Evolutionary conservation across 768 basidiomycete genomes (phyloP), one percentile per base, ranked within the genome.

Genomic region (Trametes cubensis): DNA sequence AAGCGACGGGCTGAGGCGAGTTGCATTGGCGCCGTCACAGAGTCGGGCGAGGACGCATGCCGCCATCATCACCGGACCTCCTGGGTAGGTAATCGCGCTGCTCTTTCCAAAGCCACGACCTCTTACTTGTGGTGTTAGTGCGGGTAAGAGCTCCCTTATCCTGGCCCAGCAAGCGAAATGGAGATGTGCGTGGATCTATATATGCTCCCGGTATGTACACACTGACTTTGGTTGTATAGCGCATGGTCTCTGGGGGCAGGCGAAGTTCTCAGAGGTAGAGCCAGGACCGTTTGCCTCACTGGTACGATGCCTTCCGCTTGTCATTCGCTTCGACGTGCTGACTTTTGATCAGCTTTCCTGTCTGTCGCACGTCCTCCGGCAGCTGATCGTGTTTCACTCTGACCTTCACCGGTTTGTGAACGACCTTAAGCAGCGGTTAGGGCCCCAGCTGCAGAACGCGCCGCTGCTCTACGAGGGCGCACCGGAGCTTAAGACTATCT

Each of bases 91-190:
- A 26, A 52, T 46, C 42, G 15, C n/a, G 8, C 17, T 8, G 54
- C n/a, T 58, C 13, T 40, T 25, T 7, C 6, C 10, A 34, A 1
- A 6, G 17, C 34, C 34, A 25, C 39, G 34, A 28, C 42, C 40
- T 26, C 39, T 26, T 25, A 46, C 23, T 21, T 13, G 55, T 51
- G 39, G 50, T 30, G 58, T n/a, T 62, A 82, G 88, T 13, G 83
- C 86, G n/a, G 88, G 87, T n/a, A 90, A 90, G 72, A 89, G 86
- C 64, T 87, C 87, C 0, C 80, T 90, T 58, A 79, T 90, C 57
- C 75, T 89, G 25, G 84, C 80, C 6, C 83, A 89, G 64, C 88
- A 90, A 71, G 86, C 87, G 5, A 85, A 84, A 70, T 90, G 88
- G 88, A 73, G 88, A 74, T 80, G 86, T 85, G 67, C 70, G 79